Conservation (phyloP, 257 asterid genomes). For the Ligustrum vulgare region DNA sequence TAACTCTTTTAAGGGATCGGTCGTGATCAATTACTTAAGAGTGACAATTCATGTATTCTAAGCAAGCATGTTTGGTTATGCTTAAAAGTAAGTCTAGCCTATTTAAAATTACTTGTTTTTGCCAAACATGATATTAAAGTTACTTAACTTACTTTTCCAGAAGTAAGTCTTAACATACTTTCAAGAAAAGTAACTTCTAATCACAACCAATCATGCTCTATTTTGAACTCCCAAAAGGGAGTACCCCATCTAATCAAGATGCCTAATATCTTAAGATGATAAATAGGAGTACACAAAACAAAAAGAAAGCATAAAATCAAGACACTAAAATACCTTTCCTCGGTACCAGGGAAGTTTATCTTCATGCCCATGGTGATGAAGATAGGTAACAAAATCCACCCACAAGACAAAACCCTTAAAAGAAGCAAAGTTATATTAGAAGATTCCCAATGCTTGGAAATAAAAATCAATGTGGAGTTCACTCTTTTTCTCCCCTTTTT, state of each 20-base stretch:
- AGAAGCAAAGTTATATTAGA: not conserved
- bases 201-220: not conserved
- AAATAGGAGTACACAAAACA: not conserved
- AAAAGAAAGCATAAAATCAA: not conserved
- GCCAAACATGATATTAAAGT: not conserved
- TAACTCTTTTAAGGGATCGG: not conserved
- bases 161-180: too few species aligned
- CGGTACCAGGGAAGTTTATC: slow-evolving; percentile 67
- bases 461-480: not conserved
- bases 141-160: too few species aligned
- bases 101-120: too few species aligned
- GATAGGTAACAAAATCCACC: slow-evolving; percentile 58
- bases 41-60: not conserved
- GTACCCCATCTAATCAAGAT: not conserved
- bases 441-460: not conserved
- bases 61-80: not conserved
- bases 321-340: slow-evolving; percentile 42
- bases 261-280: not conserved
- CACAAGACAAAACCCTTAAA: slow-evolving; percentile 45
- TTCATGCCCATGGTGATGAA: slow-evolving; percentile 68
- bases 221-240: not conserved
- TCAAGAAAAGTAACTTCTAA: not conserved
- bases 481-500: not conserved
- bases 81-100: not conserved
- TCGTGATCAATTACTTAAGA: not conserved